These are phyloP conservation scores for Falciphora oryzae DNA, from an alignment of 2,329 filamentous ascomycete species.

Conservation along the genomic window DNA sequence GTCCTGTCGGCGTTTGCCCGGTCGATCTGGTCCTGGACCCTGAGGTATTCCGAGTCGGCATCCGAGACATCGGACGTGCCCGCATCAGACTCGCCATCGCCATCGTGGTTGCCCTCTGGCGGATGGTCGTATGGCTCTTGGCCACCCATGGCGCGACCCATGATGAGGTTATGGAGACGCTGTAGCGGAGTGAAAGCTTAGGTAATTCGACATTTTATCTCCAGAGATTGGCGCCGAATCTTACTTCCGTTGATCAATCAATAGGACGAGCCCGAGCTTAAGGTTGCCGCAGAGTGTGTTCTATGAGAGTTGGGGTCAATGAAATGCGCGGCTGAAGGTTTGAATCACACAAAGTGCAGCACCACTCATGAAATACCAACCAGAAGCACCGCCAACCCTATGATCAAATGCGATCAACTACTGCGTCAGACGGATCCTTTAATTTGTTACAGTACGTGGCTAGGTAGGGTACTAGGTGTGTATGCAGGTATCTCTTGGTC, in stretches of 20 bases:
- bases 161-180: background rate
- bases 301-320: background rate
- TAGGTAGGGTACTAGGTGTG: no score
- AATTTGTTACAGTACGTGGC: no score
- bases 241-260: background rate
- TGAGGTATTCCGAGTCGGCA: slow-evolving; percentile 35
- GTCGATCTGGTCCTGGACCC: slow-evolving; percentile 32
- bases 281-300: background rate
- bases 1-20: slow-evolving; percentile 31
- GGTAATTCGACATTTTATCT: background rate
- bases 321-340: background rate
- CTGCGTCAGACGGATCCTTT: no score
- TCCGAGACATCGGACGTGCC: slow-evolving; percentile 24
- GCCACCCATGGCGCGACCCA: background rate
- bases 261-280: background rate
- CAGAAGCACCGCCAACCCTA: background rate
- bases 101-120: background rate
- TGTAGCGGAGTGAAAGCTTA: background rate
- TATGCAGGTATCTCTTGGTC: no score
- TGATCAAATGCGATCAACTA: background rate
- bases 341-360: background rate
- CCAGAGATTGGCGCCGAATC: background rate
- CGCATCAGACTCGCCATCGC: background rate
- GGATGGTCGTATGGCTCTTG: background rate
- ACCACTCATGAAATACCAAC: background rate